phyloP scores from a whole-genome alignment of 768 basidiomycete species.

The Dioszegia hungarica region DNA sequence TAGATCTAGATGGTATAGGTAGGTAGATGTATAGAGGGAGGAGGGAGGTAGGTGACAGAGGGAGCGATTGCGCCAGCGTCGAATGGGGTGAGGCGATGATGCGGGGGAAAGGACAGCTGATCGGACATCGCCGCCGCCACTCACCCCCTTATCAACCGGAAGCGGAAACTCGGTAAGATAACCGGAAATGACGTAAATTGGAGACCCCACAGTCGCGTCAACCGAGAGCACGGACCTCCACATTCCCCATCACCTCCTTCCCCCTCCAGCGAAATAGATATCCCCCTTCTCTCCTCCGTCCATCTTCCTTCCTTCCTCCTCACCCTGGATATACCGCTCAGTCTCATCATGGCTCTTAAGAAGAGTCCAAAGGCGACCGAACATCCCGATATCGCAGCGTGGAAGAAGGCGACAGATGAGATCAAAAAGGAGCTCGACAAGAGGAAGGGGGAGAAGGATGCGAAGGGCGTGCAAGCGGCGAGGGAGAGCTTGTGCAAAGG shows the following conservation, averaged over 20 bases:
- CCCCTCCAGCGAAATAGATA: too few species aligned
- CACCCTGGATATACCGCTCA: not conserved
- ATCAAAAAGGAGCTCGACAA: conserved; percentile 2
- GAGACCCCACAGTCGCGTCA: not conserved
- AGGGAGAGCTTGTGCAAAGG: conserved; percentile 3
- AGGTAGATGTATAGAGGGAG: conserved; percentile 1
- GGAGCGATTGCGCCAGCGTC: not conserved
- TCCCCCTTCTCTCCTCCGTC: not conserved
- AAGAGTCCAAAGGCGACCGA: not conserved
- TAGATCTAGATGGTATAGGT: not conserved
- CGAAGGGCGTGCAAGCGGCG: not conserved
- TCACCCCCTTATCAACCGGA: not conserved
- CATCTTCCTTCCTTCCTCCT: not conserved
- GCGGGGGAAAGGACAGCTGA: not conserved
- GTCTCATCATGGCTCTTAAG: not conserved
- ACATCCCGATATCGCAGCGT: not conserved
- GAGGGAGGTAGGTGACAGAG: not conserved
- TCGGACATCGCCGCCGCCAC: not conserved
- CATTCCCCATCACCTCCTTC: not conserved
- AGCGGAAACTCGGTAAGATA: not conserved
- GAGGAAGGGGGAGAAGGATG: conserved; percentile 3
- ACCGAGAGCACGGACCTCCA: too few species aligned
- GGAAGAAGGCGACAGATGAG: not conserved
- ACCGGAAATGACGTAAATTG: not conserved
- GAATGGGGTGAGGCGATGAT: not conserved